Evolutionary conservation across 345 rosid genomes (phyloP).

Genomic region (Microthlaspi erraticum): DNA sequence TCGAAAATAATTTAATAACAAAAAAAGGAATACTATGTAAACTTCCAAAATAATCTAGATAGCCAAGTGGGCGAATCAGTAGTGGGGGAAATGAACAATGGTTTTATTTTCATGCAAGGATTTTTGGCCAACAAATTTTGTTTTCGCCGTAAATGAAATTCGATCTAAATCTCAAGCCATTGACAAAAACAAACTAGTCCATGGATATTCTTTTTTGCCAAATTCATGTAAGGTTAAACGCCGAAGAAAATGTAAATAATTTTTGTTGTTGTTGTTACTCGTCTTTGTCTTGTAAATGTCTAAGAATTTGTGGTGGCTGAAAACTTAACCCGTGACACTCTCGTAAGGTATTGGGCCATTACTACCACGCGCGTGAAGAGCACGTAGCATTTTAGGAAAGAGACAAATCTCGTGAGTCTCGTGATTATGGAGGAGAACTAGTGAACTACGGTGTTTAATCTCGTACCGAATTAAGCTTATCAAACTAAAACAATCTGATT

Average conservation of each 20-base stretch:
- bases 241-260: background rate
- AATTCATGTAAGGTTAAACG: constrained; percentile 14
- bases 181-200: no score
- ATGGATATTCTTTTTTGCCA: background rate
- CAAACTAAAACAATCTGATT: background rate
- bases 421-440: background rate
- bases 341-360: constrained; percentile 7
- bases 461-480: constrained; percentile 4
- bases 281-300: constrained; percentile 12
- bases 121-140: background rate
- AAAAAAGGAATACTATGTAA: background rate
- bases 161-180: no score
- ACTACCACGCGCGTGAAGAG: constrained; percentile 15
- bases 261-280: background rate
- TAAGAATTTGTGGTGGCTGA: constrained; percentile 40
- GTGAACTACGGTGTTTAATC: constrained; percentile 6
- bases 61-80: constrained; percentile 6
- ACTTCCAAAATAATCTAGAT: background rate
- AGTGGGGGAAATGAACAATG: constrained; percentile 1
- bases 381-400: constrained; percentile 12
- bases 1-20: background rate
- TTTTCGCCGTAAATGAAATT: no score
- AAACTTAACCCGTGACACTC: constrained; percentile 40
- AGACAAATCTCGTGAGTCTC: background rate
- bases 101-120: background rate